phyloP scores from a whole-genome alignment of 225 moss, liverwort and hornwort genomes.

The Rhytidiadelphus loreus region DNA sequence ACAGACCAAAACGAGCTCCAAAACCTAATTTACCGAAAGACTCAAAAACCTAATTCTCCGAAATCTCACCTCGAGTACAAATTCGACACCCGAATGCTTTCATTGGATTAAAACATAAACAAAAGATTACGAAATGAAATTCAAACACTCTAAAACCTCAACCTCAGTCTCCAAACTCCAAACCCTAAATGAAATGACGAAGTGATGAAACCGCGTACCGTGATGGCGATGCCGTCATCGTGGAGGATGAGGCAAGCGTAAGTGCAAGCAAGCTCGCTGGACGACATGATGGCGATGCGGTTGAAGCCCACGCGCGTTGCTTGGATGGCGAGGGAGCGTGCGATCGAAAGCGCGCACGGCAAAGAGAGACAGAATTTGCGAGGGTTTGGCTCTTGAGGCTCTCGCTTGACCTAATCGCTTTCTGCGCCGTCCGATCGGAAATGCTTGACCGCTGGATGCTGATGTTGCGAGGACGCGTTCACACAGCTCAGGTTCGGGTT shows the following conservation, averaged over 20 bases:
- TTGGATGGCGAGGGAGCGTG: not conserved
- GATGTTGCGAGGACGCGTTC: not conserved
- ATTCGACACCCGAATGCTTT: not conserved
- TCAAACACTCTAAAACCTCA: not conserved
- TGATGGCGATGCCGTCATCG: conserved; percentile 79
- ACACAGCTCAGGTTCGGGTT: not conserved
- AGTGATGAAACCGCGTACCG: conserved; percentile 2
- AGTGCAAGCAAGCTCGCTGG: conserved; percentile 60
- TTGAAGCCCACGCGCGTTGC: not conserved
- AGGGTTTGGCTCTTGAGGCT: not conserved
- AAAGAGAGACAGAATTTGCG: accelerated
- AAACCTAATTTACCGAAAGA: not conserved
- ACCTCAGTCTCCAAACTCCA: not conserved
- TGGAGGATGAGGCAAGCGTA: conserved; percentile 67
- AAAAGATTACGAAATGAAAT: too few relatives aligned
- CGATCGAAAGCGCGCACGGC: not conserved
- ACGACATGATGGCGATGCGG: not conserved
- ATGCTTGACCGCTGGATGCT: not conserved
- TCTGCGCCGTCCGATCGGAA: not conserved
- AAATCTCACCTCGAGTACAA: too few relatives aligned
- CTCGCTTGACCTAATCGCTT: not conserved
- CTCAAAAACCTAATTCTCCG: not conserved
- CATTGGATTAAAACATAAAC: not conserved
- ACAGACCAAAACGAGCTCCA: not conserved
- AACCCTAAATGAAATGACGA: not conserved